Evolutionary conservation across 805 yeast genomes (phyloP), one percentile per base, ranked within the genome.

Genomic region (Monosporozyma solicola): DNA sequence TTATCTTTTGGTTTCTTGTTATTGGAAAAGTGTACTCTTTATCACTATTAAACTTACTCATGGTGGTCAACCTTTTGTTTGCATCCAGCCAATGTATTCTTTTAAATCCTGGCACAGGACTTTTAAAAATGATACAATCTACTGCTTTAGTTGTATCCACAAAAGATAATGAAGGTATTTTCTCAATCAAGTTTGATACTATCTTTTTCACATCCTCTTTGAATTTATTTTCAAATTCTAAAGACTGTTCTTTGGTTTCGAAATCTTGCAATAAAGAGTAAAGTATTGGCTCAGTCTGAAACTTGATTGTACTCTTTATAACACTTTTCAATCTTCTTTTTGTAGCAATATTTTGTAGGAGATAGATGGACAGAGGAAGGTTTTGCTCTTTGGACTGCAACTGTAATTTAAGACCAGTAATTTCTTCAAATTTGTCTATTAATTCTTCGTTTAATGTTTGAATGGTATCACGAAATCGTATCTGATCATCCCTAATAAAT

Each of bases 31-130:
- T 54, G 41, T 61, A 62, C 32, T 65, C 65, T 48, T 54, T 59
- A n/a, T 61, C 58, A 3, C 54, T 50, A 41, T 60, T 61, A 48
- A 57, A 61, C 15, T 65, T 65, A 57, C 61, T 57, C 45, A 67
- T 57, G 1, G 55, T 51, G 24, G 54, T 55, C 4, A 48, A 53
- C 51, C 72, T 59, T 46, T 61, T 63, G 2, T 57, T 54, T 6
- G 60, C 59, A 41, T 66, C 67, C 31, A 68, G 54, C 73, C 73
- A 69, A 52, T 64, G 59, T 33, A 70, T 56, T 50, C 72, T 63
- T 24, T 63, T 66, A 52, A 68, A 70, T 2, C 62, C 61, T 13
- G 61, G 59, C 2, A 65, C 60, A 7, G 70, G 66, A 48, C 70
- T 63, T 3, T 54, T 48, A 15, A 53, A 52, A 9, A 59, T 47